Base-by-base conservation (phyloP, 108 stramenopile genomes). In the Cyclotella cryptica region DNA sequence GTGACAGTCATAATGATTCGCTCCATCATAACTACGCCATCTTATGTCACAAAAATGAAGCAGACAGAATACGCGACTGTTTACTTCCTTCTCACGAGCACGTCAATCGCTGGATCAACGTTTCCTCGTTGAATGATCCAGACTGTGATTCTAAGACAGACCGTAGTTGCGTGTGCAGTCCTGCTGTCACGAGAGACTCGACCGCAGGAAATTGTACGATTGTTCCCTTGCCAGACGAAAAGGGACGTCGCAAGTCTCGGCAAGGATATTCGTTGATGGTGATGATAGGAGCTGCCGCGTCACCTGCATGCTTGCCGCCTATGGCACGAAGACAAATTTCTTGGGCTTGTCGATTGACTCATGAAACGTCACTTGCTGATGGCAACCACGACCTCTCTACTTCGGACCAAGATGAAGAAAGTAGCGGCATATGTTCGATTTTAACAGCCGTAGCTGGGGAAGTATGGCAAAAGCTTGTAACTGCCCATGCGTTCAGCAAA, bases 241-340 rank as follows among this genome's bases (percentile, higher is more conserved):
- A 83, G 24, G 81, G 81, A 44, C 54, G 71, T 8, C 66, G 81
- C 11, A 83, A 79, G 61, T 35, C 22, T 44, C 54, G 77, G 14
- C 73, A 62, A 22, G 81, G 81, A 21, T 83, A 68, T 62, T 43
- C 52, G 10, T 52, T 78, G 53, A 24, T 83, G 46, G 67, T 83
- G 11, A 43, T 79, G 8, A 35, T 52, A 18, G 54, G 52, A 40
- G 64, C 54, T 43, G 46, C 39, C 1, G 68, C 73, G 47, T 79
- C 78, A 22, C 81, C 81, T 14, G 81, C 45, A 19, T 14, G 55
- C 18, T 70, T 82, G 30, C 67, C 79, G 10, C 86, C 85, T 8
- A 74, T 85, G 80, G 88, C 84, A 61, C 47, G 88, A 49, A 77
- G 79, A 52, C 86, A 88, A 45, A 75, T 88, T 29, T 85, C 88